Base-by-base conservation (phyloP, 2,329 filamentous ascomycete species). In the Fusarium albosuccineum region DNA sequence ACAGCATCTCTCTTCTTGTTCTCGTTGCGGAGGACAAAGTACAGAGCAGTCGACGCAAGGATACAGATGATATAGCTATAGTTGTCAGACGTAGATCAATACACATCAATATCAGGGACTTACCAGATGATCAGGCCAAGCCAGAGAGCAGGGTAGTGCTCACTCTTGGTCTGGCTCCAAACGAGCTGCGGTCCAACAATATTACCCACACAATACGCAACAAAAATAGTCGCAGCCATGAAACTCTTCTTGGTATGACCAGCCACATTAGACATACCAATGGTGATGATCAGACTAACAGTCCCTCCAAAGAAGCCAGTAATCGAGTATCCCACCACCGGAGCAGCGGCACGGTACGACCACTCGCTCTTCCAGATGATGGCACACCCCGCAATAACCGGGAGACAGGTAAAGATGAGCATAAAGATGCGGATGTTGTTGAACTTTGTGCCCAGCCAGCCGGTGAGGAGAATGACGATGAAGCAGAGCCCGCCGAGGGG, bases 181-280 rank as follows among this genome's bases (percentile, higher is more conserved):
- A 93, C 86, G 39, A 93, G 81, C 77, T 92, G 90, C 4, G 91
- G 91, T 0, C 91, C 91, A 26, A 93, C 87, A 51, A 94, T 93
- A 70, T 93, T 93, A 2, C 91, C 85, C 3, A 93, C 88, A 57
- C 90, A 92, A 73, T 93, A 93, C 1, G 89, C 90, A 0, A 92
- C 89, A 65, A 93, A 94, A 1, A 92, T 90, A 0, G 89, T 88
- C 0, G 89, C 88, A 0, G 91, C 89, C 83, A 91, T 92, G 71
- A 91, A 89, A 66, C 88, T 91, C 82, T 93, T 93, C 80, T 94
- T 94, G 0, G 91, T 93, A 26, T 91, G 86, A 0, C 92, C 91
- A 0, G 91, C 91, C 0, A 93, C 90, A 67, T 94, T 94, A 10
- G 87, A 86, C 82, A 85, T 84, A 34, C 82, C 82, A 6, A 86